phyloP scores from a whole-genome alignment of 169 alveolate species.

The Cryptosporidium tyzzeri region DNA sequence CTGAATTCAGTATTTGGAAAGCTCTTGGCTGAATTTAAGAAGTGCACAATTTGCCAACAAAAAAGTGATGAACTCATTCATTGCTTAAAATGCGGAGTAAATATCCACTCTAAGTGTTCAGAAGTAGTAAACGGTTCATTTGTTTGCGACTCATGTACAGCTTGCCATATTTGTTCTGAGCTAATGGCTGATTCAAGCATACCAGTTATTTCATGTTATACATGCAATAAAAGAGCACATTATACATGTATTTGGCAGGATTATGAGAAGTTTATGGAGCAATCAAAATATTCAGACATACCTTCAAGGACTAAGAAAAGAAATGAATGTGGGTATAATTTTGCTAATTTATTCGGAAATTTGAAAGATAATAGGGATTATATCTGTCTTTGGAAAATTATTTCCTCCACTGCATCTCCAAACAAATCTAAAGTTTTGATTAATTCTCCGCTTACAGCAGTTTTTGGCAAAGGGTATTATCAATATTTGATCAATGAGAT shows the following conservation, averaged over 20 bases:
- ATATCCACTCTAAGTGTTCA: slow-evolving; percentile 16
- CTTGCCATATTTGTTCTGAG: slow-evolving; percentile 29
- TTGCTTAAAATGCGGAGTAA: slow-evolving; percentile 12
- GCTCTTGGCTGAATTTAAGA: background rate
- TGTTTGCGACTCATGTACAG: slow-evolving; percentile 38
- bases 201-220: slow-evolving; percentile 20
- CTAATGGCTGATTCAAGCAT: background rate
- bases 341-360: background rate
- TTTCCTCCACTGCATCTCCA: slow-evolving; percentile 8
- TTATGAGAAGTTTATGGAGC: background rate
- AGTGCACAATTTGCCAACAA: slow-evolving; percentile 2
- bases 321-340: background rate
- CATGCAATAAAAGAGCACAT: slow-evolving; percentile 53
- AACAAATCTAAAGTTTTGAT: slow-evolving; percentile 38
- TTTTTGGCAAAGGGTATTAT: slow-evolving; percentile 55
- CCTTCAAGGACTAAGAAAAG: background rate
- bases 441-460: slow-evolving; percentile 47
- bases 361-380: slow-evolving; percentile 30
- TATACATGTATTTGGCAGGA: slow-evolving; percentile 63
- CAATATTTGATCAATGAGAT: slow-evolving; percentile 33
- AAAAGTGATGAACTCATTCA: slow-evolving; percentile 9
- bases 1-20: background rate
- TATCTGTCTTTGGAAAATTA: slow-evolving; percentile 31
- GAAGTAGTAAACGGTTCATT: background rate
- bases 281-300: background rate